Conservation (phyloP, 805 yeast species). For the Zygosaccharomyces rouxii region DNA sequence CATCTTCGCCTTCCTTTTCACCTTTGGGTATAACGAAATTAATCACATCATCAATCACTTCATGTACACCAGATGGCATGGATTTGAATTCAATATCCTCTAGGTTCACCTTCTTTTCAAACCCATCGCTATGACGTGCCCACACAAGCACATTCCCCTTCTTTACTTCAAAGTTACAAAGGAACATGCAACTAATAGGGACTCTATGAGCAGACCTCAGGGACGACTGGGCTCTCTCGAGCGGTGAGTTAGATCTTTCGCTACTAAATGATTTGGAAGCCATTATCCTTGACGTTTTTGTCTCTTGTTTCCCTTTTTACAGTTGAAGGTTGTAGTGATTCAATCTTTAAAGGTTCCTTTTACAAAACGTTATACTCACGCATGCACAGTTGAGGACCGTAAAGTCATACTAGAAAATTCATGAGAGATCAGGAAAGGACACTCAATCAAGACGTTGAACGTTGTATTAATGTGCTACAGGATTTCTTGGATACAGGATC, state of each 20-base stretch:
- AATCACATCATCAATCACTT: constrained; percentile 46
- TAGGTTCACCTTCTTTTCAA: constrained; percentile 20
- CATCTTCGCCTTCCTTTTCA: constrained; percentile 15
- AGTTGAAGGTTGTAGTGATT: not conserved
- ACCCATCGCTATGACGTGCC: constrained; percentile 20
- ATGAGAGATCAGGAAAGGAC: constrained; percentile 19
- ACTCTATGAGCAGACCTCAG: constrained; percentile 10
- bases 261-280: not conserved
- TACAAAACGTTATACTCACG: not conserved
- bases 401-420: not conserved
- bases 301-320: not conserved
- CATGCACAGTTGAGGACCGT: not conserved
- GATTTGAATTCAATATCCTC: constrained; percentile 55
- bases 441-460: constrained; percentile 22
- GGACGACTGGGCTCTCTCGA: not conserved
- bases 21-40: constrained; percentile 44
- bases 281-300: not conserved
- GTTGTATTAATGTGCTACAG: constrained; percentile 22
- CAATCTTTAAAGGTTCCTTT: not conserved
- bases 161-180: constrained; percentile 33
- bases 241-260: not conserved
- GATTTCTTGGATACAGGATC: constrained; percentile 27
- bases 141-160: constrained; percentile 32
- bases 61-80: constrained; percentile 68
- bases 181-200: constrained; percentile 25